Conservation (phyloP, 768 basidiomycete species). For the Lentinula sp. region DNA sequence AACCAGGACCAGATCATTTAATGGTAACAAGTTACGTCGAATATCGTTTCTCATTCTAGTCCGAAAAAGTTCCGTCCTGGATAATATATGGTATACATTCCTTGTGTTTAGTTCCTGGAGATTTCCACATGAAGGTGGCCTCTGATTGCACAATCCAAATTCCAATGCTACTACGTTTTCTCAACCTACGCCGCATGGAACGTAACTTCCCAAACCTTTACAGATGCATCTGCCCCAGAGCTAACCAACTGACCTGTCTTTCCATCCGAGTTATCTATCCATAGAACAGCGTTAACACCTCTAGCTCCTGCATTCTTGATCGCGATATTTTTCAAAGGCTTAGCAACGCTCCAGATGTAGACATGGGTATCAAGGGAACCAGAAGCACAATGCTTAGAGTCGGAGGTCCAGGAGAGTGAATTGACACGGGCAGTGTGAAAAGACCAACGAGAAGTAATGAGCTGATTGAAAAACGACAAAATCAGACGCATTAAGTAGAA, state of each 20-base stretch:
- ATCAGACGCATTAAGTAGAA: not conserved
- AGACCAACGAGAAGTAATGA: constrained; percentile 75
- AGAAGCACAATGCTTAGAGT: constrained; percentile 74
- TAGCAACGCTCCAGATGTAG: constrained; percentile 77
- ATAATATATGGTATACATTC: not conserved
- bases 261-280: constrained; percentile 48
- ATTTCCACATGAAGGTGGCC: not conserved
- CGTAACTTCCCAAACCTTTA: constrained; percentile 64
- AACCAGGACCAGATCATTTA: not conserved
- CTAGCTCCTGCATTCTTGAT: constrained; percentile 86
- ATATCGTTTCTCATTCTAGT: not conserved
- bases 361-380: constrained; percentile 92
- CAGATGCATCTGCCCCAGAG: constrained; percentile 78
- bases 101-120: not conserved
- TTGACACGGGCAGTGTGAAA: constrained; percentile 81
- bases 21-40: too few species aligned
- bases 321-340: constrained; percentile 66
- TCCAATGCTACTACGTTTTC: too few species aligned
- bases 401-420: constrained; percentile 69
- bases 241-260: constrained; percentile 53
- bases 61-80: too few species aligned
- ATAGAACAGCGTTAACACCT: constrained; percentile 77
- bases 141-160: not conserved
- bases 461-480: constrained; percentile 24
- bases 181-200: constrained; percentile 19